Evolutionary conservation across 2,329 filamentous ascomycete species (phyloP), one percentile per base, ranked within the genome.

Genomic region (Knufia petricola): DNA sequence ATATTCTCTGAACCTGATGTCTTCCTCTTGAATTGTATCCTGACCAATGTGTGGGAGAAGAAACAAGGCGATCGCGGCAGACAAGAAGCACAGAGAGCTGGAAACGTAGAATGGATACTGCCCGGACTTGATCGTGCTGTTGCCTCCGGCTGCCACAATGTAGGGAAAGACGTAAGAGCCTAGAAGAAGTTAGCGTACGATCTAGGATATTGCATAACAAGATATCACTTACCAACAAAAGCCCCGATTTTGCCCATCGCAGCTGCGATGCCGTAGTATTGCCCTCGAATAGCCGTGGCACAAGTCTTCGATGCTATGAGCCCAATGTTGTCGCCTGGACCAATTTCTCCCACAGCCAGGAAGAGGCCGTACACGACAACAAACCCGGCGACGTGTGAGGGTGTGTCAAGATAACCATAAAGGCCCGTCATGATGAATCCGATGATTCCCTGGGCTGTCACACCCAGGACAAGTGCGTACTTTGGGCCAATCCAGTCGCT

Each of bases 91-190:
- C 48, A 95, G 66, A 20, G 77, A 72, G 32, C 82, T 84, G 1
- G 82, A 82, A n/a, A 95, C 86, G 65, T 81, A 95, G 69, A 95
- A 95, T 0, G 88, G 88, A 57, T 94, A 87, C 62, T 95, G 87
- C 1, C 86, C 86, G 3, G 74, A 73, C 17, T 77, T 73, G 17
- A 76, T 67, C 0, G 67, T 66, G 46, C 75, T 70, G 48, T 71
- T 80, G 0, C 75, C 75, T 44, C 79, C 73, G 21, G 72, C 68
- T 52, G 71, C 66, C 49, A 88, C 83, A 51, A 87, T 77, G 0
- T 84, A 82, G 1, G 57, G 57, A 44, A 92, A 87, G 10, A 92
- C 81, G 59, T 85, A 89, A 1, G 84, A 87, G 8, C 89, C 89
- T 28, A 12, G 26, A 12, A 28, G 6, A 12, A 28, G 26, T 28